Percentiles rank a stretch among this genome's conserved stretches.
Conservation (phyloP, 1,284 basidiomycete species). For the Ceratobasidium sp. region DNA sequence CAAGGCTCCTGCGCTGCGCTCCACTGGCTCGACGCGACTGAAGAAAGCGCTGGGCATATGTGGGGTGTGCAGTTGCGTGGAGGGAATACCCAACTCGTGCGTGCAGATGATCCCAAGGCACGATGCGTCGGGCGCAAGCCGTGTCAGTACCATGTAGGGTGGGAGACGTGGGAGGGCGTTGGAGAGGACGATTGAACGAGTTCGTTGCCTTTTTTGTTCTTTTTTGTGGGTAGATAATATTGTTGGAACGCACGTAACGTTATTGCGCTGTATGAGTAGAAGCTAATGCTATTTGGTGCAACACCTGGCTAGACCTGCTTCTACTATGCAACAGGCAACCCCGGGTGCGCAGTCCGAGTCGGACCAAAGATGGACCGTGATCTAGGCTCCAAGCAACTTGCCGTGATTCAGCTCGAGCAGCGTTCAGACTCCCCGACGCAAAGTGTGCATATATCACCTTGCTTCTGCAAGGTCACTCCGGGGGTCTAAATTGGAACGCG, state of each 20-base stretch:
- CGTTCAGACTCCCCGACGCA: no score
- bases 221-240: slow-evolving; percentile 14
- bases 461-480: no score
- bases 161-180: slow-evolving; percentile 33
- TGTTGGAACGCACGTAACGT: slow-evolving; percentile 25
- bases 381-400: neutral
- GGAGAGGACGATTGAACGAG: slow-evolving; percentile 24
- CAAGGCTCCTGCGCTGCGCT: slow-evolving; percentile 26
- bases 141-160: slow-evolving; percentile 34
- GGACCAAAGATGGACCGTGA: neutral
- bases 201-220: neutral
- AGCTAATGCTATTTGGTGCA: slow-evolving; percentile 15
- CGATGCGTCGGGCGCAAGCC: slow-evolving; percentile 24
- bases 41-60: slow-evolving; percentile 3
- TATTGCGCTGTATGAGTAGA: slow-evolving; percentile 29
- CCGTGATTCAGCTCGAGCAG: neutral
- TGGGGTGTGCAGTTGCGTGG: slow-evolving; percentile 32
- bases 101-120: slow-evolving; percentile 45
- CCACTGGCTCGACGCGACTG: slow-evolving; percentile 39
- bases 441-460: no score
- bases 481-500: no score
- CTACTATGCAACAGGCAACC: neutral
- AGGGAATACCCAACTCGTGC: slow-evolving; percentile 30
- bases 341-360: neutral
- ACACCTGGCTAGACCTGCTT: neutral